Evolutionary conservation across 2,329 filamentous ascomycete species (phyloP).

Genomic region (Ophiostoma tasmaniense): DNA sequence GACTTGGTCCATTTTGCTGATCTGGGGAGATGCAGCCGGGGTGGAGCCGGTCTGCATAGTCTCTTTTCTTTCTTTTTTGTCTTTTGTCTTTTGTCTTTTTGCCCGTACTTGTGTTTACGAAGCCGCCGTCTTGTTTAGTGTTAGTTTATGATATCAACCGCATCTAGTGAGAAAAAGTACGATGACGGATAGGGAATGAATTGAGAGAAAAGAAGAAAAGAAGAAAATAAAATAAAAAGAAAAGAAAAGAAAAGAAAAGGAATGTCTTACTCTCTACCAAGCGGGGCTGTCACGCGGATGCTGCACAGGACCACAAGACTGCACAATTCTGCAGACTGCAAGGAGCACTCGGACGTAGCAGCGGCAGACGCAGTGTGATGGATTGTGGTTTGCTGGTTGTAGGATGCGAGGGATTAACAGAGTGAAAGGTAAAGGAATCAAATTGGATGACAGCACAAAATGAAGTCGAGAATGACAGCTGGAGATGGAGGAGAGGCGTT

Average conservation of each 20-base stretch:
- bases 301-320: neutral
- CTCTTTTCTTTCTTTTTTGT: too few species aligned
- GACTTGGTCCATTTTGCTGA: neutral
- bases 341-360: neutral
- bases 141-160: too few species aligned
- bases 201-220: neutral
- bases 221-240: neutral
- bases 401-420: neutral
- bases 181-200: neutral
- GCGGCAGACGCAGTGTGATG: neutral
- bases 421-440: too few species aligned
- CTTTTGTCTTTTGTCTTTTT: neutral
- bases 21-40: constrained; percentile 8
- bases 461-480: neutral
- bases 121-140: neutral
- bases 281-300: neutral
- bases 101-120: too few species aligned
- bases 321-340: neutral
- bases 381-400: neutral
- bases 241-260: neutral
- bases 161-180: neutral
- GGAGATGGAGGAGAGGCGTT: too few species aligned
- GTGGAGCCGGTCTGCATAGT: constrained; percentile 11
- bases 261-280: neutral
- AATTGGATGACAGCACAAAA: too few species aligned